Percentiles rank a stretch among this genome's conserved stretches.
phyloP scores from a whole-genome alignment of 192 early-diverging fungal species.

The Gigaspora rosea region DNA sequence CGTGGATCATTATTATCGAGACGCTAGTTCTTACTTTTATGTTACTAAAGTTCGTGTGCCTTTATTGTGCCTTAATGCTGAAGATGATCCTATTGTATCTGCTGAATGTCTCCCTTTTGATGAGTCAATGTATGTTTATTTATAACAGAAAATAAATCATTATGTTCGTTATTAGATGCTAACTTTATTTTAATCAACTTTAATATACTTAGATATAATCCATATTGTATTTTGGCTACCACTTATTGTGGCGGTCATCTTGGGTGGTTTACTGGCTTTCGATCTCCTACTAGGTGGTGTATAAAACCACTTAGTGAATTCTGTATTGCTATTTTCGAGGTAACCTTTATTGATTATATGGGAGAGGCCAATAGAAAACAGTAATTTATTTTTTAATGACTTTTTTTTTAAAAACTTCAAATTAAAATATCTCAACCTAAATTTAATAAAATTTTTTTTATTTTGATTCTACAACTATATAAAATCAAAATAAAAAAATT shows the following conservation, averaged over 20 bases:
- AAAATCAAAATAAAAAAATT: no score
- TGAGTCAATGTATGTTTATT: conserved; percentile 35
- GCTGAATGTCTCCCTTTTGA: conserved; percentile 68
- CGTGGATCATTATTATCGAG: conserved; percentile 78
- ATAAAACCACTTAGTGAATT: conserved; percentile 71
- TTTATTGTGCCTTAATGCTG: conserved; percentile 78
- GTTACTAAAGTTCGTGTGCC: conserved; percentile 73
- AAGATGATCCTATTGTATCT: conserved; percentile 90
- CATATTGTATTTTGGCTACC: conserved; percentile 74
- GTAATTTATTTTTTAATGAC: no score
- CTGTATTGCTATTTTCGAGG: conserved; percentile 58
- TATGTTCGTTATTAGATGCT: no score
- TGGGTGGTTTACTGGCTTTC: conserved; percentile 77
- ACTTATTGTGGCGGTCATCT: conserved; percentile 89
- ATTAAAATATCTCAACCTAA: no score
- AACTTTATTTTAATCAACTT: no score
- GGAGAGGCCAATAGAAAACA: no score
- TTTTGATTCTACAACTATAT: no score
- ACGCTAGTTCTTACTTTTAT: conserved; percentile 61
- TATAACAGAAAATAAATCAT: no score
- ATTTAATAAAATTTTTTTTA: no score
- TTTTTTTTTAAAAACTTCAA: no score
- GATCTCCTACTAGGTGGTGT: conserved; percentile 57
- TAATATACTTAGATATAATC: conserved; percentile 61
- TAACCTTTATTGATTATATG: not conserved